Conservation (phyloP, 208 protist species). For the Balamuthia mandrillaris region DNA sequence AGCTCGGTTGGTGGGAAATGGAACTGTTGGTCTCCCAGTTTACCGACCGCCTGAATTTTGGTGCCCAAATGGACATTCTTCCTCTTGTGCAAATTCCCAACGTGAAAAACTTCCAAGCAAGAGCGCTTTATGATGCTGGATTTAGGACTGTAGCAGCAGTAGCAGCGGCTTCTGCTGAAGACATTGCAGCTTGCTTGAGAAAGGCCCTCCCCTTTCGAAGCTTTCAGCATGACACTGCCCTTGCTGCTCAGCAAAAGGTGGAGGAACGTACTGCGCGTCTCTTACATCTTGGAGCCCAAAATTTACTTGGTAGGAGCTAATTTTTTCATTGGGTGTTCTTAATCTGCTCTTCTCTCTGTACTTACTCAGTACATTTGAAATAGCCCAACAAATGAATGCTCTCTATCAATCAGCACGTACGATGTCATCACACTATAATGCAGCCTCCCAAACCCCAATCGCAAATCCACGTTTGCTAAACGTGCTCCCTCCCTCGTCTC, state of each 20-base stretch:
- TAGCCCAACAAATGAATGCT: slow-evolving; percentile 5
- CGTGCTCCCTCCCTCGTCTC: too few species aligned
- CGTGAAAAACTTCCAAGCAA: slow-evolving; percentile 49
- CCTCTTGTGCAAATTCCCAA: slow-evolving; percentile 81
- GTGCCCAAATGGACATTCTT: slow-evolving; percentile 83
- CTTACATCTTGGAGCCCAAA: not conserved
- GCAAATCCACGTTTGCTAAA: not conserved
- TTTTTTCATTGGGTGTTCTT: not conserved
- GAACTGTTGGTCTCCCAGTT: slow-evolving; percentile 82
- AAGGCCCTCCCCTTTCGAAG: not conserved
- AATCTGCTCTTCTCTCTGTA: not conserved
- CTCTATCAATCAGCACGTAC: slow-evolving; percentile 8
- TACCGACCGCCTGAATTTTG: slow-evolving; percentile 80
- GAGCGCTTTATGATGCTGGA: slow-evolving; percentile 59
- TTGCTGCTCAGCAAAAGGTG: not conserved
- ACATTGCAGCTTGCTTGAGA: not conserved
- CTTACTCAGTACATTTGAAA: not conserved
- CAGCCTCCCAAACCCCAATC: not conserved
- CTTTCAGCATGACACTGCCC: not conserved
- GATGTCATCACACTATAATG: not conserved
- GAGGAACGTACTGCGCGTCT: not conserved
- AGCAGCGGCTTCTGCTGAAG: slow-evolving; percentile 31
- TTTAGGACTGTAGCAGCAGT: slow-evolving; percentile 46
- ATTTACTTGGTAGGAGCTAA: not conserved
- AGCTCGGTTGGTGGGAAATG: slow-evolving; percentile 83